Percentiles rank a stretch among this genome's conserved stretches.
Conservation (phyloP, 768 basidiomycete species). For the Mycena latifolia region DNA sequence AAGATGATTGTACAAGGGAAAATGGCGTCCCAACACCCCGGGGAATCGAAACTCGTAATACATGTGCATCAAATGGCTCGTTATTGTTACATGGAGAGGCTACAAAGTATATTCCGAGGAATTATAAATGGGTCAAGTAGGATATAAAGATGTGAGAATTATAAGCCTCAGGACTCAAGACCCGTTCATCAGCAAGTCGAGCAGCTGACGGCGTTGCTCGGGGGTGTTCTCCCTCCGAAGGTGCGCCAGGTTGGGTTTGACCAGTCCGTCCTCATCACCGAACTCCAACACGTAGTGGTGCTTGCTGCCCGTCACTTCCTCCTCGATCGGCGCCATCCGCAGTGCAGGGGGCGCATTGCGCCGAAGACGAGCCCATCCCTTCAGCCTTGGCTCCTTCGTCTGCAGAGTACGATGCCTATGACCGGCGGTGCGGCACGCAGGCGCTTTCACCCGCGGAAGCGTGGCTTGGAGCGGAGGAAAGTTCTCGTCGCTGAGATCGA, state of each 20-base stretch:
- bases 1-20: too few species aligned
- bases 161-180: not conserved
- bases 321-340: not conserved
- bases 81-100: too few species aligned
- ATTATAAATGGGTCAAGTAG: not conserved
- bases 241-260: not conserved
- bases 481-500: conserved; percentile 14
- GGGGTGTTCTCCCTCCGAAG: not conserved
- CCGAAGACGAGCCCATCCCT: conserved; percentile 30
- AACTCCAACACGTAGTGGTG: conserved; percentile 9
- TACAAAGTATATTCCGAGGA: too few species aligned
- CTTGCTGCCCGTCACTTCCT: not conserved
- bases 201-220: conserved; percentile 4
- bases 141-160: not conserved
- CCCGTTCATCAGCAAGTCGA: conserved; percentile 9
- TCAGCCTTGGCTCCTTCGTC: conserved; percentile 1
- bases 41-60: too few species aligned
- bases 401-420: not conserved
- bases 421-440: not conserved
- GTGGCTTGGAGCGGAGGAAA: not conserved
- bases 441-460: not conserved
- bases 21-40: too few species aligned
- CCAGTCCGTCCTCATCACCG: conserved; percentile 14
- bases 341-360: conserved; percentile 22
- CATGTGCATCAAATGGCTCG: too few species aligned